Percentiles rank a stretch among this genome's conserved stretches.
Conservation (phyloP, 345 rosid genomes). For the Syzygium jambos region DNA sequence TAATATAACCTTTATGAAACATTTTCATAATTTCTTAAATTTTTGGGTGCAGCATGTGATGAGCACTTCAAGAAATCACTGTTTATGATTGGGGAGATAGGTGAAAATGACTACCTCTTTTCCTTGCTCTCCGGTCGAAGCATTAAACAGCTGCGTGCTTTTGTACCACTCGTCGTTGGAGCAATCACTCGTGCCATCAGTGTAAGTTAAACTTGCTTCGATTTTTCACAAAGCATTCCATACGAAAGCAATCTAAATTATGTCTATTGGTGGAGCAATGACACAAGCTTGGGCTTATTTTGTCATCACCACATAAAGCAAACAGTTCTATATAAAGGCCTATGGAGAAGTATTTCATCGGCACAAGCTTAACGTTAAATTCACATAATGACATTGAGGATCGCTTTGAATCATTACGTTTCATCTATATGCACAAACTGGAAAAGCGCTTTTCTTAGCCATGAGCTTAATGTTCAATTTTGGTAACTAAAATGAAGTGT, state of each 20-base stretch:
- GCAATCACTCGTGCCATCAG: slow-evolving; percentile 10
- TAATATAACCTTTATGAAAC: neutral
- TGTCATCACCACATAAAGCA: neutral
- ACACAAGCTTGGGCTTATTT: neutral
- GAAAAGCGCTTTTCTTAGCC: neutral
- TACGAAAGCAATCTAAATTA: neutral
- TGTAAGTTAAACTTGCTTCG: neutral
- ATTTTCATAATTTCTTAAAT: neutral
- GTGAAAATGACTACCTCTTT: slow-evolving; percentile 58
- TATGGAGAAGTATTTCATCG: neutral
- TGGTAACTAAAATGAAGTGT: neutral
- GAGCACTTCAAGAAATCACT: slow-evolving; percentile 39
- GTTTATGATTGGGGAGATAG: slow-evolving; percentile 56
- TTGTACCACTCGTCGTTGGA: slow-evolving; percentile 37
- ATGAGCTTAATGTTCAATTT: neutral
- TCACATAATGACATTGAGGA: neutral
- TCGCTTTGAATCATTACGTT: neutral
- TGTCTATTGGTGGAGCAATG: neutral
- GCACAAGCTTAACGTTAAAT: neutral
- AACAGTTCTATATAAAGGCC: neutral
- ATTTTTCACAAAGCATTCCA: neutral
- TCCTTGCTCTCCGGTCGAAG: slow-evolving; percentile 26
- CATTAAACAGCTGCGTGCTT: slow-evolving; percentile 15
- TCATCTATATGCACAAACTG: too few relatives aligned
- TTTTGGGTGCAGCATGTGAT: slow-evolving; percentile 31